Base-by-base conservation (phyloP, 202 grass and related monocot genomes). In the Zizania palustris region DNA sequence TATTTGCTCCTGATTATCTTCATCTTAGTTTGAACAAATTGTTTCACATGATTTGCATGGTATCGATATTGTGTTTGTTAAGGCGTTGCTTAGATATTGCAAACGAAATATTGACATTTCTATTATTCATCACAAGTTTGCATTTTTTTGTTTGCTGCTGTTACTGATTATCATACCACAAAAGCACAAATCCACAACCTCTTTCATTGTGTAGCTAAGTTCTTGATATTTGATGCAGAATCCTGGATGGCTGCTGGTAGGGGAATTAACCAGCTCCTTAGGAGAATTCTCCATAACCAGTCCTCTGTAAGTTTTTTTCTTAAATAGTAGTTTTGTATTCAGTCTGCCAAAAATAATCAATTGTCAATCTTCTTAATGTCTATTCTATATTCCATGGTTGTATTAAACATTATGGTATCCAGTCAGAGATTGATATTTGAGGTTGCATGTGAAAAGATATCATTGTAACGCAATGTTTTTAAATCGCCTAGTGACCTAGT, bases 231-330 rank as follows among this genome's bases (percentile, higher is more conserved):
- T 6, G 10, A 50, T 39, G 14, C 60, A 89, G 82, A 55, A 16
- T 62, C 39, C 86, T 80, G 40, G 72, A 97, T 97, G 93, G 90
- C 87, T 89, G 88, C 78, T 14, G 59, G 67, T 74, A 87, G 81
- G 78, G 83, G 83, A 36, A 87, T 97, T 72, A 82, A 83, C 80
- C 93, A 89, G 83, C 88, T 97, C 61, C 78, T 97, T 48, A 87
- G 70, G 85, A 97, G 79, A 89, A 73, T 56, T 59, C 65, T 92
- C 65, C 72, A 69, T 11, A 88, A 80, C 54, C 90, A 88, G 61
- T 87, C 85, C 64, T 81, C 84, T 67, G 93, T 97, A 97, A 89
- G 82, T 83, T 63, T 63, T 54, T 63, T 4, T 1, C 22, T 57
- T 12, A 73, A 65, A 62, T 71, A 19, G 38, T 6, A 41, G 19